A percentile compares a stretch with the other conserved stretches of the same genome.
phyloP scores from a whole-genome alignment of 768 basidiomycete genomes.

The Gloeostereum incarnatum region DNA sequence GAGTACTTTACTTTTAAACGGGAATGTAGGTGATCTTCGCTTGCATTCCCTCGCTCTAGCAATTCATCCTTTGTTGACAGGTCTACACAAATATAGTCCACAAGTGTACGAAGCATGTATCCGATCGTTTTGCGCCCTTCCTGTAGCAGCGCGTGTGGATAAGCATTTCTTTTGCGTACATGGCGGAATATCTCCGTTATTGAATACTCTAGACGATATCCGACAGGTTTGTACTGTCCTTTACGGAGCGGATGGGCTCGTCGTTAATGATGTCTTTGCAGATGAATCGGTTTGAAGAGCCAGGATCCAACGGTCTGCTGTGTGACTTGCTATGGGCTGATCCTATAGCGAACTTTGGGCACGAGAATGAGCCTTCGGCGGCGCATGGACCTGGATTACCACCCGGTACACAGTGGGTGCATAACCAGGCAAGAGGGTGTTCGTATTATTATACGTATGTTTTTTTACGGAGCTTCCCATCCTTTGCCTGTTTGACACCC shows the following conservation, averaged over 20 bases:
- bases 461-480: neutral
- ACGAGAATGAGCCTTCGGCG: conserved; percentile 56
- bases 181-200: conserved; percentile 87
- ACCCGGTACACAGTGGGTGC: conserved; percentile 31
- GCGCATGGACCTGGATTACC: conserved; percentile 42
- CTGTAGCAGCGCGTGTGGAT: conserved; percentile 88
- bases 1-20: conserved; percentile 98
- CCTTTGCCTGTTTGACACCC: neutral
- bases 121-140: conserved; percentile 83
- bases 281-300: conserved; percentile 91
- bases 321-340: conserved; percentile 98
- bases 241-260: conserved; percentile 6
- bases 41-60: conserved; percentile 2
- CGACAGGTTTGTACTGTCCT: conserved; percentile 28
- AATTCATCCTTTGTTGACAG: conserved; percentile 23
- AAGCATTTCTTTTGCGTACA: conserved; percentile 96
- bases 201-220: conserved; percentile 73
- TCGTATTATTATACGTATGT: conserved; percentile 53
- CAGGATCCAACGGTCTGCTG: conserved; percentile 82
- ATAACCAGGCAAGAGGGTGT: conserved; percentile 8
- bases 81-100: conserved; percentile 84
- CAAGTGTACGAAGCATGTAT: conserved; percentile 89
- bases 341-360: conserved; percentile 82
- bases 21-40: conserved; percentile 57
- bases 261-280: conserved; percentile 23